These are phyloP conservation scores for Beta vulgaris DNA, from an alignment of 148 eudicot genomes.

Conservation along the genomic window DNA sequence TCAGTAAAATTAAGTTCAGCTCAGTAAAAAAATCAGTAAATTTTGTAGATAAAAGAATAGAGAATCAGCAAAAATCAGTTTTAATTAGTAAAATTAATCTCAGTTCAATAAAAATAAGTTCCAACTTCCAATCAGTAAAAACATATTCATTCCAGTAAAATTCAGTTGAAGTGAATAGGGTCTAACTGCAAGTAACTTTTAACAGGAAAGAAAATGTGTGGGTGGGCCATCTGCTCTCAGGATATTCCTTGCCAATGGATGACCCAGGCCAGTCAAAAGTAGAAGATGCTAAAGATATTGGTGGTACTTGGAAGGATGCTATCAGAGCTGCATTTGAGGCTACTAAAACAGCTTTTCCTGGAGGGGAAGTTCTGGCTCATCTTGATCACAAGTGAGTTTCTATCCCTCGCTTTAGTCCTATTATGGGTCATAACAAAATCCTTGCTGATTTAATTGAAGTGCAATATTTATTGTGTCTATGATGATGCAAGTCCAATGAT, in stretches of 20 bases:
- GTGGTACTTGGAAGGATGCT: slow-evolving; percentile 85
- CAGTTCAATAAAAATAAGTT: too few relatives aligned
- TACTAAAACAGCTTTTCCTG: slow-evolving; percentile 56
- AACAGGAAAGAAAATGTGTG: slow-evolving; percentile 67
- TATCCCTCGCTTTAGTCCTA: neutral
- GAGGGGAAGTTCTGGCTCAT: slow-evolving; percentile 64
- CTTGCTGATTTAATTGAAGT: neutral
- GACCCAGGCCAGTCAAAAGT: slow-evolving; percentile 59
- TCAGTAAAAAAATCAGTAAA: too few relatives aligned
- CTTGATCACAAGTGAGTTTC: slow-evolving; percentile 61
- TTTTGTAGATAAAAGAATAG: too few relatives aligned
- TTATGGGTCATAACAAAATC: neutral
- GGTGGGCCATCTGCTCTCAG: slow-evolving; percentile 93
- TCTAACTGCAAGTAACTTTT: slow-evolving; percentile 4
- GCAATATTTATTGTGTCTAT: neutral
- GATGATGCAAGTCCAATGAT: neutral
- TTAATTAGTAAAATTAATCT: too few relatives aligned
- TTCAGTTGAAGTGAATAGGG: neutral
- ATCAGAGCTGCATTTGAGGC: slow-evolving; percentile 61
- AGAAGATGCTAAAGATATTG: slow-evolving; percentile 40
- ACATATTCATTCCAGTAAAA: too few relatives aligned
- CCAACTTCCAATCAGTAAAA: too few relatives aligned
- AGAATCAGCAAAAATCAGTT: too few relatives aligned
- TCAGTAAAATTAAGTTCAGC: too few relatives aligned
- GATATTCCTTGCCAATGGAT: slow-evolving; percentile 93